Evolutionary conservation across 352 stramenopile species (phyloP), one percentile per base, ranked within the genome.

Genomic region (Globisporangium abappressorium): DNA sequence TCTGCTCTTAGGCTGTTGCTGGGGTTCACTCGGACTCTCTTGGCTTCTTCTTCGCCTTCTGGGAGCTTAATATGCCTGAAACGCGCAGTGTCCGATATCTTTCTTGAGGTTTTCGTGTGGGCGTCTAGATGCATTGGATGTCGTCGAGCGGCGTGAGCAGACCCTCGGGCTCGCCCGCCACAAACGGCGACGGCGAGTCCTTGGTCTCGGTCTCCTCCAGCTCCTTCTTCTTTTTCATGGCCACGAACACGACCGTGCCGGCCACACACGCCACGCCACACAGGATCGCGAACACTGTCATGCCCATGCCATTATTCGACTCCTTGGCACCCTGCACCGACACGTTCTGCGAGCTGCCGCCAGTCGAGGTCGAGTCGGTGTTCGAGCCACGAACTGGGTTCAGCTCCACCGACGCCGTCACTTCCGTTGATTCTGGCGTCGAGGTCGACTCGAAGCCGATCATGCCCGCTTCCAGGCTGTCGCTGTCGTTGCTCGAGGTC

Each of bases 111-210:
- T 33, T 33, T 6, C 30, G 30, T 33, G 30, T 5, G 30, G 30
- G 2, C 2, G 43, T 47, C 30, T 69, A 69, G 30, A 69, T 69
- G 56, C 64, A 69, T 41, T 72, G 73, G 68, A 84, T 84, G 69
- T 70, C 70, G 38, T 75, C 71, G 55, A 79, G 57, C 0, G 77
- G 77, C 2, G 77, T 84, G 65, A 84, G 72, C 46, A 82, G 59
- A 33, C 74, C 57, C 54, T 73, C 64, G 3, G 51, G 22, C 15
- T 43, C 64, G 63, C 36, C 36, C 36, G 36, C 36, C 36, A 56
- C 68, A n/a, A 71, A 36, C 53, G 38, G 38, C 12, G 38, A 46
- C 38, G 38, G 38, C 38, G 62, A 69, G 55, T 74, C 64, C 57
- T 70, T 70, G 36, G 65, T 60, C 49, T 70, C 65, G 28, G 28